Base-by-base conservation (phyloP, 2,329 filamentous ascomycete species). In the Monosporascus sp. region DNA sequence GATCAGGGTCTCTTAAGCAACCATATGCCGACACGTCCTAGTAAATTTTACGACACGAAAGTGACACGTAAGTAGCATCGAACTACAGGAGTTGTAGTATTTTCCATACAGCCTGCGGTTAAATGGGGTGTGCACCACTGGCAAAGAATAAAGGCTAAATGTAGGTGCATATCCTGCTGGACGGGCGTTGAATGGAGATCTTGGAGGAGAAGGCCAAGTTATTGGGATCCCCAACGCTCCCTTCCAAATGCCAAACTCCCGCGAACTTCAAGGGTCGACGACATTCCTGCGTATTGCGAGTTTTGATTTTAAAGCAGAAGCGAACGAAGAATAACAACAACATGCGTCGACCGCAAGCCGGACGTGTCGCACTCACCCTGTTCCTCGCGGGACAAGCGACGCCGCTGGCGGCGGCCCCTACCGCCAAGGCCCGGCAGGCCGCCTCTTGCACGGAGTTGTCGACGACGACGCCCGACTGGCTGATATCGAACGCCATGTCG, bases 101-200 rank as follows among this genome's bases (percentile, higher is more conserved):
- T 48, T 53, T 37, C 15, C 37, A 55, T 57, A 57, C 47, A 57
- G 55, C 50, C 55, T 57, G 37, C 51, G 52, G 52, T 35, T 57
- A 55, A 55, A 49, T 57, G 31, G 49, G 48, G 14, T 35, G 6
- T 43, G 20, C 49, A 43, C 35, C 14, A 47, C 37, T 25, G 47
- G 18, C 15, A 18, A 37, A 24, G 47, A 31, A 49, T 55, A 49
- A 48, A 44, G 55, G 55, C 52, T 57, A 57, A 57, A 57, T 57
- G 37, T 31, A 48, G 37, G 51, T 20, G 22, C 24, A 38, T 31
- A 38, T 47, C 35, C 37, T 7, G 25, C 49, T 5, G 31, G 45
- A 11, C 31, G 20, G 6, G 7, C 47, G 17, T 38, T 37, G 47
- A 51, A 41, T 52, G 18, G 37, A 37, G 45, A 24, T 35, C 48